Percentiles rank a stretch among this genome's conserved stretches.
Conservation (phyloP, 495 filamentous ascomycete genomes). For the Terfezia claveryi region DNA sequence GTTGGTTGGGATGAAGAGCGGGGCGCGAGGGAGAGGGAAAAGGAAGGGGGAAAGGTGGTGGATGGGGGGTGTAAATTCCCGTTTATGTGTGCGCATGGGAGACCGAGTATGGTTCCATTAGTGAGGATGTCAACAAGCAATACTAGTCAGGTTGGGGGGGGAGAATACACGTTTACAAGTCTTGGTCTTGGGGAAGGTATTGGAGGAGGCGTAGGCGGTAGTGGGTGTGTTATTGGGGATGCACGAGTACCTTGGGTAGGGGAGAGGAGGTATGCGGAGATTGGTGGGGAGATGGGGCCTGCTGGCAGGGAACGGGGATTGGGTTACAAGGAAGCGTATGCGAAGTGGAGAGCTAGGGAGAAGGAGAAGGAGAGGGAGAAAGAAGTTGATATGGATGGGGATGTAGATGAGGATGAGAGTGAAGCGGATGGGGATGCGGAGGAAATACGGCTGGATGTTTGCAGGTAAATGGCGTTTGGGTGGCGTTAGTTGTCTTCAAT, state of each 20-base stretch:
- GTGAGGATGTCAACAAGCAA: constrained; percentile 24
- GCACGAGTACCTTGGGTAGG: neutral
- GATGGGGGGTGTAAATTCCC: constrained; percentile 49
- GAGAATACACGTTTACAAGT: neutral
- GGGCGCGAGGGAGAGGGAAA: no score
- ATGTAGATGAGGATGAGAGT: neutral
- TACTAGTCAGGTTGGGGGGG: neutral
- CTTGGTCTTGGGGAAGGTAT: no score
- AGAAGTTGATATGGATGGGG: neutral
- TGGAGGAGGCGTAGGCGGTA: neutral
- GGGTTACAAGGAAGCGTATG: constrained; percentile 6
- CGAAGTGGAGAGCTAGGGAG: constrained; percentile 3
- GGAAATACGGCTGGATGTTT: neutral
- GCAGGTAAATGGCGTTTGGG: no score
- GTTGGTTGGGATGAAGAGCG: no score
- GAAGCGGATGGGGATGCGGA: neutral
- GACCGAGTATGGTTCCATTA: constrained; percentile 54
- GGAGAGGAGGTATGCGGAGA: neutral
- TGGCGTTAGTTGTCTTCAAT: no score
- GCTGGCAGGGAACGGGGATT: neutral
- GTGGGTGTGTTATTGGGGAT: neutral
- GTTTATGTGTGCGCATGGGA: constrained; percentile 81
- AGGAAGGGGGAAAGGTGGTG: neutral
- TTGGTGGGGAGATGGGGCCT: neutral
- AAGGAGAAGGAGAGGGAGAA: neutral